A percentile compares a stretch with the other conserved stretches of the same genome.
phyloP scores from a whole-genome alignment of 441 rosid genomes.

The Eutrema salsugineum region DNA sequence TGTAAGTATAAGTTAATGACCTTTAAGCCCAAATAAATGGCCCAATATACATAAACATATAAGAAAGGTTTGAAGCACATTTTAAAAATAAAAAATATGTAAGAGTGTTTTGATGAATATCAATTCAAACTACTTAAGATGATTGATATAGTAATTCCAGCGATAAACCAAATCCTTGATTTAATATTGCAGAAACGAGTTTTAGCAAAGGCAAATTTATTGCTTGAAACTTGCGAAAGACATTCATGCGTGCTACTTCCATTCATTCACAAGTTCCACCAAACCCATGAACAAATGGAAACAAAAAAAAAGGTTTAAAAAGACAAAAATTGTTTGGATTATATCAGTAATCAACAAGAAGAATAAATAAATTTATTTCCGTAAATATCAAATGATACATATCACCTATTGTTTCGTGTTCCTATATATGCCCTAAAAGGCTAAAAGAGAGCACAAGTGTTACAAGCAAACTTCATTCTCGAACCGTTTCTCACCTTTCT shows the following conservation, averaged over 20 bases:
- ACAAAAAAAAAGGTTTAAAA: constrained; percentile 1
- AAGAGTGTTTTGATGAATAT: neutral
- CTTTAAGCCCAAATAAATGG: neutral
- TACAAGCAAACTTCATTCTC: constrained; percentile 33
- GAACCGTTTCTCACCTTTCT: constrained; percentile 41
- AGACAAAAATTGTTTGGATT: neutral
- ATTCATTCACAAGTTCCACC: constrained; percentile 30
- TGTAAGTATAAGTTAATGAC: neutral
- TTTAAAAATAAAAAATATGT: neutral
- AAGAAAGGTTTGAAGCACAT: no score
- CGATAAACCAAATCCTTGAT: constrained; percentile 5
- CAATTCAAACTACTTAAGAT: neutral
- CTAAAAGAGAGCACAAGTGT: constrained; percentile 26
- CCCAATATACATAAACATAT: neutral
- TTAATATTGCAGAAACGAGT: constrained; percentile 17
- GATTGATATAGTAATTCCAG: neutral
- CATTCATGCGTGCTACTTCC: constrained; percentile 28
- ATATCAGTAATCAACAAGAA: neutral
- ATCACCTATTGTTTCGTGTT: constrained; percentile 33
- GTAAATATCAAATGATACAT: constrained; percentile 19
- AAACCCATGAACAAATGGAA: constrained; percentile 30
- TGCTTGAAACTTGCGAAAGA: constrained; percentile 33
- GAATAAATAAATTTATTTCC: constrained; percentile 17
- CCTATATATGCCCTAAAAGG: constrained; percentile 20
- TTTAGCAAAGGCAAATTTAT: constrained; percentile 18